Evolutionary conservation across 2,329 filamentous ascomycete species (phyloP).

Genomic region (Colletotrichum kahawae): DNA sequence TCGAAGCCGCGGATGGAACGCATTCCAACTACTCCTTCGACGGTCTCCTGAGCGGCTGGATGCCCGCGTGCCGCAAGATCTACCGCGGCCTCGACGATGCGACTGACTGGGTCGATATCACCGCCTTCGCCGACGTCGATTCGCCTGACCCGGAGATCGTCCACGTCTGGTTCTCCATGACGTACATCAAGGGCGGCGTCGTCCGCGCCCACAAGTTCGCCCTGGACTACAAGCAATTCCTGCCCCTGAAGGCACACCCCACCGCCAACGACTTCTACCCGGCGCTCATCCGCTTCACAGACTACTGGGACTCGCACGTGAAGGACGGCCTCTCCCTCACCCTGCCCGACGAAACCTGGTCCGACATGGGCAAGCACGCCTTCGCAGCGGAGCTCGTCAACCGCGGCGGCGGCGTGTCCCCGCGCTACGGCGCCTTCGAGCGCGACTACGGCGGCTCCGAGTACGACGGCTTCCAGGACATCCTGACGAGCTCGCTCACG

Average conservation of each 20-base stretch:
- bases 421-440: neutral
- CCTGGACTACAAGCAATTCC: neutral
- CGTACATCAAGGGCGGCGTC: neutral
- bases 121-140: neutral
- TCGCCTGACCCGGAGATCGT: neutral
- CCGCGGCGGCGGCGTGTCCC: neutral
- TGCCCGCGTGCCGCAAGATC: neutral
- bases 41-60: neutral
- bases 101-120: neutral
- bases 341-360: neutral
- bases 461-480: neutral
- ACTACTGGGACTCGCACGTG: neutral
- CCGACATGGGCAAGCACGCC: slow-evolving; percentile 1
- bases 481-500: neutral
- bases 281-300: neutral
- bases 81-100: neutral
- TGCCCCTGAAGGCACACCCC: neutral
- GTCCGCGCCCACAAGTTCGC: neutral
- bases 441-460: neutral
- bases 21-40: neutral
- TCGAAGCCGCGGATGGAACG: neutral
- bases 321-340: neutral
- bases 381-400: neutral
- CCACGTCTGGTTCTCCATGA: neutral
- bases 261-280: neutral